Base-by-base conservation (phyloP, 768 basidiomycete genomes). In the Termitomyces sp. region DNA sequence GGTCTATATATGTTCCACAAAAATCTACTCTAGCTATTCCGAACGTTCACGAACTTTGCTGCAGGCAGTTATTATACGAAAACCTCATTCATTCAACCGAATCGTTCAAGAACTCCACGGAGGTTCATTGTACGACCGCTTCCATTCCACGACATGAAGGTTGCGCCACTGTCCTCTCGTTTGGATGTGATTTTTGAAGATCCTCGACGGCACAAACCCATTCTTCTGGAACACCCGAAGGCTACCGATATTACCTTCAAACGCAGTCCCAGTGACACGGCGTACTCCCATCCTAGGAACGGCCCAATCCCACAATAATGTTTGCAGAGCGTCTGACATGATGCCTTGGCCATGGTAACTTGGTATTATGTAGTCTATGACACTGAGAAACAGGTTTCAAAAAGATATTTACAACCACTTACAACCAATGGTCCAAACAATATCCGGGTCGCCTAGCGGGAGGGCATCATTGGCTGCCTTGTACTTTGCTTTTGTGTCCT, bases 301-400 rank as follows among this genome's bases (percentile, higher is more conserved):
- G 22, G 74, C 82, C 88, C 89, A 89, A 12, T 77, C 65, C 18
- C 78, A 65, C 44, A 91, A 53, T 33, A 92, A 48, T 5, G 79
- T 79, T 8, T 69, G 70, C 33, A 91, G 65, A 0, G 80, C 87
- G n/a, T 81, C 82, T 22, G 81, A 80, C 90, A 91, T 91, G 60
- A 91, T 89, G 0, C 89, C 88, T 62, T 72, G 76, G 32, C 87
- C 78, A 57, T 89, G 88, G 64, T 87, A 81, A 34, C 79, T 80
- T 16, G 83, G 75, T 5, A 76, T 79, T 42, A 90, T 69, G 60
- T 79, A 88, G 65, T 87, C 88, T 88, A 64, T n/a, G 47, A 44
- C 43, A 27, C 26, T 52, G 43, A 52, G 27, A 33, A 34, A 43
- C 39, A 36, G 12, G 26, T 16, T 14, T 1, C 34, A 10, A 14